Base-by-base conservation (phyloP, 1,284 basidiomycete species). In the Fomes fomentarius region DNA sequence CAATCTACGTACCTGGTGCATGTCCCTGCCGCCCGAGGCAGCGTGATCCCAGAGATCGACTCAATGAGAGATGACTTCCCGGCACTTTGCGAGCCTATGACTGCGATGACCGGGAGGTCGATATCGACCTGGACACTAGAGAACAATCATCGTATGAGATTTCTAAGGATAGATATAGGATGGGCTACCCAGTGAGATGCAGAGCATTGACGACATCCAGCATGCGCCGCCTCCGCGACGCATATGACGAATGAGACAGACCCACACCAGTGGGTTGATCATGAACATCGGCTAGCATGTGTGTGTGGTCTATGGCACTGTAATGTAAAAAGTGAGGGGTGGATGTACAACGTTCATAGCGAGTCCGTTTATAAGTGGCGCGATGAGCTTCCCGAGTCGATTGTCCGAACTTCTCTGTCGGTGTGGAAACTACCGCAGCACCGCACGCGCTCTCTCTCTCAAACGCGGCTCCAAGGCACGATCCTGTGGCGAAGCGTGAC, bases 51-150 rank as follows among this genome's bases (percentile, higher is more conserved):
- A 15, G 84, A 87, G 26, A 91, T 89, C 0, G 85, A 79, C 61
- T 91, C 88, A 14, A 91, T 88, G 1, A 91, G 73, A 0, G 86
- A 89, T 0, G 85, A 88, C 60, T 91, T 91, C 0, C 89, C 89
- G 0, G 84, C 83, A 42, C 83, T 86, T 58, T 69, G 69, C 4
- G 61, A 62, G 6, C 69, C 69, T 15, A 66, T 62, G 22, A 69
- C 88, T 0, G 82, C 85, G 15, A 90, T 87, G 60, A 81, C 76
- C 0, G 89, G 88, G 0, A 90, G 70, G 62, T 89, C 85, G 3
- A 90, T 80, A 45, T 89, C 85, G 1, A 79, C 72, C 58, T 86
- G 80, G 0, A 85, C 80, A 0, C 86, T 89, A 42, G 15, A 30
- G 2, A 47, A 26, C 15, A 5, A 11, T 15, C 3, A 30, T 46